These are phyloP conservation scores for Diaporthe caulivora DNA, from an alignment of 2,329 filamentous ascomycete species.

Conservation along the genomic window DNA sequence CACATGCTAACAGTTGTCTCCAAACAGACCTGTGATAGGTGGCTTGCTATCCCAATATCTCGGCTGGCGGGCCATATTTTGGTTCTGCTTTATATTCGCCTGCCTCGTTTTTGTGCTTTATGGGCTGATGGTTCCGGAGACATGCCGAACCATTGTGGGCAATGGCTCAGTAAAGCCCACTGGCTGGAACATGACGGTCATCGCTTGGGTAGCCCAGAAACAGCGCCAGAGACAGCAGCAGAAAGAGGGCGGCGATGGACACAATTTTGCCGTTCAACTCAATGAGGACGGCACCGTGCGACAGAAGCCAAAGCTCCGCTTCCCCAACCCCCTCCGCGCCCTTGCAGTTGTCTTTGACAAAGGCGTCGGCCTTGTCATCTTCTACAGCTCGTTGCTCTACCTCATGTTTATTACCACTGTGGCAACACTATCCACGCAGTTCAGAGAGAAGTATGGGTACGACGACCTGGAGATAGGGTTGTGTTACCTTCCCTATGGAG, in stretches of 20 bases:
- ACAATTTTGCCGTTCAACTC: slow-evolving; percentile 30
- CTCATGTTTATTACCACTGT: slow-evolving; percentile 67
- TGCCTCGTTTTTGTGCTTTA: slow-evolving; percentile 65
- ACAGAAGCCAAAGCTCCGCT: slow-evolving; percentile 54
- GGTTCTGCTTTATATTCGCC: slow-evolving; percentile 73
- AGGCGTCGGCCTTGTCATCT: slow-evolving; percentile 66
- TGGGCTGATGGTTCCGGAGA: slow-evolving; percentile 69
- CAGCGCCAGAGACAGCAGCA: slow-evolving; percentile 47
- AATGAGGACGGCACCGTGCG: slow-evolving; percentile 14
- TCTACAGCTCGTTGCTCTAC: slow-evolving; percentile 67
- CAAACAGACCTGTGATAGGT: slow-evolving; percentile 67
- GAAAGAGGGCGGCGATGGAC: slow-evolving; percentile 51
- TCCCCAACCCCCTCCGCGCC: slow-evolving; percentile 70
- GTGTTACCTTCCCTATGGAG: slow-evolving; percentile 67
- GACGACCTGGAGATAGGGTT: slow-evolving; percentile 65
- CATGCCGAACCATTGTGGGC: slow-evolving; percentile 70
- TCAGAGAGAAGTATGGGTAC: slow-evolving; percentile 64
- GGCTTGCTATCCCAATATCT: slow-evolving; percentile 73
- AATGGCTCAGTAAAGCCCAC: slow-evolving; percentile 72
- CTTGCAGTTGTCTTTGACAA: slow-evolving; percentile 67
- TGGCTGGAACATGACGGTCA: slow-evolving; percentile 68
- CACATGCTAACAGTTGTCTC: not conserved
- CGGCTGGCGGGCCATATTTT: slow-evolving; percentile 78
- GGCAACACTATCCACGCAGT: slow-evolving; percentile 65
- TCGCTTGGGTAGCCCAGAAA: slow-evolving; percentile 59